phyloP scores from a whole-genome alignment of 257 asterid genomes.

The Nicotiana tabacum region DNA sequence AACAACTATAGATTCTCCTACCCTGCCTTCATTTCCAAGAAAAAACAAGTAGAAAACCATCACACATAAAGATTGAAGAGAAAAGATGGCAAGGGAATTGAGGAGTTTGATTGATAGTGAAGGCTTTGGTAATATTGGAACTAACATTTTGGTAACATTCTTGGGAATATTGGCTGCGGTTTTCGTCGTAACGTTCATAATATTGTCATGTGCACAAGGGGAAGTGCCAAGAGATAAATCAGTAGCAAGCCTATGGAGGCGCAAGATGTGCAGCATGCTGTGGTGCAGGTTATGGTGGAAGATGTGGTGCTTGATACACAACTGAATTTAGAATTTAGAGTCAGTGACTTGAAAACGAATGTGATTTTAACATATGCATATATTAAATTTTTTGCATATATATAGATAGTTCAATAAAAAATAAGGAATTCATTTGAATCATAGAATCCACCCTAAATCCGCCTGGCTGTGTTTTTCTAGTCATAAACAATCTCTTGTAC shows the following conservation, averaged over 20 bases:
- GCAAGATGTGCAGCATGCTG: slow-evolving; percentile 23
- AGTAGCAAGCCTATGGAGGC: slow-evolving; percentile 13
- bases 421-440: background rate
- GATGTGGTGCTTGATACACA: slow-evolving; percentile 21
- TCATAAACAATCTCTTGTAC: background rate
- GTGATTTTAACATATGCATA: background rate
- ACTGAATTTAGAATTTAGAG: background rate
- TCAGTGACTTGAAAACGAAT: background rate
- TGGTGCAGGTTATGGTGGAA: slow-evolving; percentile 20
- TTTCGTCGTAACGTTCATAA: slow-evolving; percentile 7
- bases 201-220: slow-evolving; percentile 30
- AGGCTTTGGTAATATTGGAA: slow-evolving; percentile 7
- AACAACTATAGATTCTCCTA: no score
- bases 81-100: slow-evolving; percentile 29
- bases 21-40: background rate
- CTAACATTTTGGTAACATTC: background rate
- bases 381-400: background rate
- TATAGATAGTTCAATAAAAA: background rate
- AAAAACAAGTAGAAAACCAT: background rate
- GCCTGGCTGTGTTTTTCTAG: background rate
- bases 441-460: background rate
- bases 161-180: slow-evolving; percentile 10
- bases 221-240: slow-evolving; percentile 21
- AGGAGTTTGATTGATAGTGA: slow-evolving; percentile 13
- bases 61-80: background rate